phyloP scores from a whole-genome alignment of 2,329 filamentous ascomycete genomes.

The Aspergillaceae sp. region DNA sequence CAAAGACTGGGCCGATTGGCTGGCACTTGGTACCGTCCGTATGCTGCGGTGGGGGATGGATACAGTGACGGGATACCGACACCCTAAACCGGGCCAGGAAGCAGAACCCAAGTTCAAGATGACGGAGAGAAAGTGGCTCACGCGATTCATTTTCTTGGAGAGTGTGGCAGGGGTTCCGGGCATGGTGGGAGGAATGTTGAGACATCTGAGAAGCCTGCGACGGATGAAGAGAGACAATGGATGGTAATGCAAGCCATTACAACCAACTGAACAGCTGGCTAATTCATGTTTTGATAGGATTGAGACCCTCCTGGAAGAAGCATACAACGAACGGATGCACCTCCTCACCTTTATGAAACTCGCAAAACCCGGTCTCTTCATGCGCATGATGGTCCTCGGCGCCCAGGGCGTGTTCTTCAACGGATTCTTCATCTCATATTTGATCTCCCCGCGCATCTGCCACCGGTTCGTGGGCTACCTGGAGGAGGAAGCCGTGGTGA shows the following conservation, averaged over 20 bases:
- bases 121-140: slow-evolving; percentile 82
- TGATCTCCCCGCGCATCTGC: slow-evolving; percentile 75
- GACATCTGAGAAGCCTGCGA: slow-evolving; percentile 76
- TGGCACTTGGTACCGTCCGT: slow-evolving; percentile 69
- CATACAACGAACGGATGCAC: slow-evolving; percentile 91
- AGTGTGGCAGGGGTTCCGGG: slow-evolving; percentile 90
- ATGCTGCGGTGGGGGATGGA: slow-evolving; percentile 74
- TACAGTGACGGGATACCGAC: slow-evolving; percentile 67
- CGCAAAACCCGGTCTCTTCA: slow-evolving; percentile 76
- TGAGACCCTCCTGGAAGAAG: slow-evolving; percentile 80
- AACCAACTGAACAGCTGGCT: neutral
- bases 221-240: slow-evolving; percentile 88
- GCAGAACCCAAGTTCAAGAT: slow-evolving; percentile 52
- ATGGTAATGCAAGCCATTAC: slow-evolving; percentile 43
- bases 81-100: slow-evolving; percentile 48
- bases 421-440: slow-evolving; percentile 78
- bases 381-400: slow-evolving; percentile 83
- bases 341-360: slow-evolving; percentile 88
- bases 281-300: slow-evolving; percentile 50
- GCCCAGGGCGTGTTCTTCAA: slow-evolving; percentile 98
- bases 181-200: slow-evolving; percentile 92
- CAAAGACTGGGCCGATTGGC: slow-evolving; percentile 63
- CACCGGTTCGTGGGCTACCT: slow-evolving; percentile 96
- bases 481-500: slow-evolving; percentile 93
- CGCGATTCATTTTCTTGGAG: slow-evolving; percentile 87